phyloP scores from a whole-genome alignment of 768 basidiomycete genomes.

The Tulasnella sp. region DNA sequence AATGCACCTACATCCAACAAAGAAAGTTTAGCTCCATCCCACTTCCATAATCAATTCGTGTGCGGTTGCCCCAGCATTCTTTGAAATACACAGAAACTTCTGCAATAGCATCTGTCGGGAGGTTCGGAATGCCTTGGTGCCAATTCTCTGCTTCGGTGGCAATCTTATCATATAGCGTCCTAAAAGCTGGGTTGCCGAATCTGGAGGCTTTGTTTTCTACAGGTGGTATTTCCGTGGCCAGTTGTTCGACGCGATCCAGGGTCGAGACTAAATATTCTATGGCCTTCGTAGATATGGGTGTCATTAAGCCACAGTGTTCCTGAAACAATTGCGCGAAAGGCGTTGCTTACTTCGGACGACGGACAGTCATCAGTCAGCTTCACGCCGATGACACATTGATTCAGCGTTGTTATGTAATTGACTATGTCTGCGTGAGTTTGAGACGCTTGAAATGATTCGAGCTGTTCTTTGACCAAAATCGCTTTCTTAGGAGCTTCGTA shows the following conservation, averaged over 20 bases:
- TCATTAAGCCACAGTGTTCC: neutral
- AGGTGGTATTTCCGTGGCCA: constrained; percentile 67
- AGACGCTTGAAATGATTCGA: constrained; percentile 73
- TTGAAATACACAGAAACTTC: constrained; percentile 77
- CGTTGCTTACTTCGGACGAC: constrained; percentile 50
- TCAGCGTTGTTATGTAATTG: constrained; percentile 63
- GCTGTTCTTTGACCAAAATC: constrained; percentile 69
- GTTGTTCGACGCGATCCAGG: constrained; percentile 56
- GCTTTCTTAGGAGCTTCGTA: constrained; percentile 47
- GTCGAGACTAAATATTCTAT: constrained; percentile 53
- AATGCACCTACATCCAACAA: constrained; percentile 77
- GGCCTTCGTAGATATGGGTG: constrained; percentile 39
- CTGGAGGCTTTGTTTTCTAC: constrained; percentile 84
- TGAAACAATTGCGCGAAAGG: neutral
- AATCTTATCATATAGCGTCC: constrained; percentile 81
- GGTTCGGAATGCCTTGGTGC: constrained; percentile 49
- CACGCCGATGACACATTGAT: constrained; percentile 62
- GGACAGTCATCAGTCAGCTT: constrained; percentile 62
- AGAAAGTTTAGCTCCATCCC: constrained; percentile 98
- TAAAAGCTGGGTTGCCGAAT: constrained; percentile 96
- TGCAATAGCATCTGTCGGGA: constrained; percentile 49
- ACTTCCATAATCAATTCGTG: constrained; percentile 96
- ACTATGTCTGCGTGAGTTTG: constrained; percentile 60
- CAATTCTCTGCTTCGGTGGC: constrained; percentile 48
- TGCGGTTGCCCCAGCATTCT: constrained; percentile 85